Evolutionary conservation across 805 yeast species (phyloP).

Genomic region (Barnettozyma pratensis): DNA sequence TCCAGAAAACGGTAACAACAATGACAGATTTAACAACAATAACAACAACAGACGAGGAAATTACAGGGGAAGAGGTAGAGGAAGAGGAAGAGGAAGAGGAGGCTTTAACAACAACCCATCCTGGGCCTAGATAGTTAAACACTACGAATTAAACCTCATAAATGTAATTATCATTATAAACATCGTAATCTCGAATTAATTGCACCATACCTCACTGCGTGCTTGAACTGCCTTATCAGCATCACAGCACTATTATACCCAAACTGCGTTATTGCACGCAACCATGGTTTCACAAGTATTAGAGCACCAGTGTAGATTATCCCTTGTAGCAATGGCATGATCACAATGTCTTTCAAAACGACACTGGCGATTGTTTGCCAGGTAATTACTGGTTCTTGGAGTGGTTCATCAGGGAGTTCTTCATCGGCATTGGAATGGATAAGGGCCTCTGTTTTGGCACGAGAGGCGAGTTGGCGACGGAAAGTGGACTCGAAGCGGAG

Average conservation of each 20-base stretch:
- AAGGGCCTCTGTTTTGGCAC: background rate
- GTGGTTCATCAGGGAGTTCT: background rate
- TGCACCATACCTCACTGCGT: slow-evolving; percentile 5
- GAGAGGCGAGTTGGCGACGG: slow-evolving; percentile 2
- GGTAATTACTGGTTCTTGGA: background rate
- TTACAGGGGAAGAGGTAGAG: slow-evolving; percentile 12
- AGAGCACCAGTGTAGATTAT: slow-evolving; percentile 1
- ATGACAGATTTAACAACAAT: slow-evolving; percentile 15
- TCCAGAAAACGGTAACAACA: slow-evolving; percentile 24
- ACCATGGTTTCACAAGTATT: slow-evolving; percentile 7
- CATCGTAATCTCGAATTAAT: background rate
- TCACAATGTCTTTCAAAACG: slow-evolving; percentile 3
- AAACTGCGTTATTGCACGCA: background rate
- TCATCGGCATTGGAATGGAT: background rate
- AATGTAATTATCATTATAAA: too few species aligned
- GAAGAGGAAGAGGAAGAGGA: slow-evolving; percentile 8
- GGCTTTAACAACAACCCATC: slow-evolving; percentile 1
- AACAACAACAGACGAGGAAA: slow-evolving; percentile 6
- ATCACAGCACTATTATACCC: slow-evolving; percentile 3
- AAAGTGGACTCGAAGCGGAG: slow-evolving; percentile 9
- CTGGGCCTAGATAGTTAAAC: background rate
- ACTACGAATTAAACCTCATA: too few species aligned
- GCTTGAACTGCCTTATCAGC: slow-evolving; percentile 3
- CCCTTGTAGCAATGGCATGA: slow-evolving; percentile 11
- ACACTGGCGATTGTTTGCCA: slow-evolving; percentile 2